These are phyloP conservation scores for Xylogone sp. DNA, from an alignment of 2,329 filamentous ascomycete genomes.

Conservation along the genomic window DNA sequence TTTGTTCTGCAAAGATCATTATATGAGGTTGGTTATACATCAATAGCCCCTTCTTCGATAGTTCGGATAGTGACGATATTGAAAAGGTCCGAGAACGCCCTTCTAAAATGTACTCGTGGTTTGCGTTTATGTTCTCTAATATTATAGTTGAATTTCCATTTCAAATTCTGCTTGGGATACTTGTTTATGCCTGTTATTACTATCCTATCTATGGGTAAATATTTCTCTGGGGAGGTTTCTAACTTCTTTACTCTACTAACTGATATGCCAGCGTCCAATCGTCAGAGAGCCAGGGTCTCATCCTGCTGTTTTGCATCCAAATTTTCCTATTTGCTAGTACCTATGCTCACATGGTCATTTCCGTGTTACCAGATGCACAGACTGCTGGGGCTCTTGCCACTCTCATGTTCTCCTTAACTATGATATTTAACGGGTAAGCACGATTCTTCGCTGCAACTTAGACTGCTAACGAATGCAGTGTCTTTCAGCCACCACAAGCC, in stretches of 20 bases:
- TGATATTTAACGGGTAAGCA: conserved; percentile 60
- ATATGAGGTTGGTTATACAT: too few relatives aligned
- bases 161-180: conserved; percentile 69
- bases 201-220: conserved; percentile 53
- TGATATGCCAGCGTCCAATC: conserved; percentile 49
- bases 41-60: too few relatives aligned
- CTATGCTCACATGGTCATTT: conserved; percentile 76
- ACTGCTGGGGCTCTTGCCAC: conserved; percentile 76
- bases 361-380: conserved; percentile 71
- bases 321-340: conserved; percentile 84
- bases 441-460: too few relatives aligned
- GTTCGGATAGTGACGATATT: too few relatives aligned
- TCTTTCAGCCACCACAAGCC: conserved; percentile 59
- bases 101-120: conserved; percentile 28
- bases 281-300: conserved; percentile 44
- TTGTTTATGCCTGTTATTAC: conserved; percentile 81
- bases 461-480: conserved; percentile 34
- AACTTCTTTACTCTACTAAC: too few relatives aligned
- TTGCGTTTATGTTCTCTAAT: conserved; percentile 28
- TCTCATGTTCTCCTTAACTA: conserved; percentile 66
- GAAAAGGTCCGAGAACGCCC: too few relatives aligned
- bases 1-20: too few relatives aligned
- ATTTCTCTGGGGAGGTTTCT: too few relatives aligned
- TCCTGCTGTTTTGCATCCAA: conserved; percentile 71
- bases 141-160: conserved; percentile 84